phyloP scores from a whole-genome alignment of 1,284 basidiomycete genomes.

The Megacollybia platyphylla region DNA sequence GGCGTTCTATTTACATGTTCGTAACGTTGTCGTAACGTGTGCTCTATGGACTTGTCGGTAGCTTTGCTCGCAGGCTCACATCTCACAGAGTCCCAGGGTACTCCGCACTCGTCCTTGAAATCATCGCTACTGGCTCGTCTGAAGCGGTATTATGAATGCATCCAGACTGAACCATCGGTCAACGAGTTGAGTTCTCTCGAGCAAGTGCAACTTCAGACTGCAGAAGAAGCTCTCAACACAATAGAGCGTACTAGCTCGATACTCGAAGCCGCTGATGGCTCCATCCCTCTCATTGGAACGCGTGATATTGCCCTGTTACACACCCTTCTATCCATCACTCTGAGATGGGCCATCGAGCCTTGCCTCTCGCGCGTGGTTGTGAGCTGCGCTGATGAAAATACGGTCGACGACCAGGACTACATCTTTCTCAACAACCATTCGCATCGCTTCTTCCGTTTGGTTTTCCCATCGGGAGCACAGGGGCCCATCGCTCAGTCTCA shows the following conservation, averaged over 20 bases:
- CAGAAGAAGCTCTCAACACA: slow-evolving; percentile 39
- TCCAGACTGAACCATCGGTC: slow-evolving; percentile 8
- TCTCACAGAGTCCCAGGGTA: background rate
- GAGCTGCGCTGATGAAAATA: too few species aligned
- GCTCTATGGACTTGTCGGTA: too few species aligned
- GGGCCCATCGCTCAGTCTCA: slow-evolving; percentile 36
- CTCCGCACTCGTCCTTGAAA: slow-evolving; percentile 16
- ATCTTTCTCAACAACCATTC: too few species aligned
- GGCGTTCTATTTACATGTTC: too few species aligned
- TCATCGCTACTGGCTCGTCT: slow-evolving; percentile 26
- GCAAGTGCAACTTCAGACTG: slow-evolving; percentile 38
- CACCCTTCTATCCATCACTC: slow-evolving; percentile 50
- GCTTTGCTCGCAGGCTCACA: background rate
- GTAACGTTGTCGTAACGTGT: too few species aligned
- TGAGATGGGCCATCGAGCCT: slow-evolving; percentile 57
- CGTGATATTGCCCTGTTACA: slow-evolving; percentile 51
- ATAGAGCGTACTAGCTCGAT: slow-evolving; percentile 38
- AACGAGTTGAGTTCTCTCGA: slow-evolving; percentile 18
- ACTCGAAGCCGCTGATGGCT: slow-evolving; percentile 17
- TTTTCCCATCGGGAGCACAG: slow-evolving; percentile 38
- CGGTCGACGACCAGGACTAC: too few species aligned
- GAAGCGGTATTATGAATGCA: slow-evolving; percentile 23
- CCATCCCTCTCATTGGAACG: slow-evolving; percentile 38
- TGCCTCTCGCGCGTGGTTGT: slow-evolving; percentile 21
- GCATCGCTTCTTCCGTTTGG: slow-evolving; percentile 27